Percentiles rank a stretch among this genome's conserved stretches.
Conservation (phyloP, 257 asterid genomes). For the Solanum corneliomulleri region DNA sequence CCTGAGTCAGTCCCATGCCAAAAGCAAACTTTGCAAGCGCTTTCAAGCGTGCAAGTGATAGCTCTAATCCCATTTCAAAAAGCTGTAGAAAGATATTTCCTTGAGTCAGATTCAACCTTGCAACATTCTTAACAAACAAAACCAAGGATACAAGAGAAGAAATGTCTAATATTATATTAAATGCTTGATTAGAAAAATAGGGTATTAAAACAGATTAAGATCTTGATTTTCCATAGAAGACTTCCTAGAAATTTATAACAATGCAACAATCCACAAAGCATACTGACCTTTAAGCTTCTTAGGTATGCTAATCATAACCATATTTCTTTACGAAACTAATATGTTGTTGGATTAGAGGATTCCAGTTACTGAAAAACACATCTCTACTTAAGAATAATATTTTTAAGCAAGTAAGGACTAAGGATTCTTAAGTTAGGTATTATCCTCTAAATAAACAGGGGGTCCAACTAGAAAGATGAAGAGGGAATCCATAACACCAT, state of each 20-base stretch:
- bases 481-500: background rate
- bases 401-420: background rate
- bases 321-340: background rate
- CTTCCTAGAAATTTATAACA: background rate
- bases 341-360: background rate
- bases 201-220: background rate
- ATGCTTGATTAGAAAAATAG: background rate
- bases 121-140: background rate
- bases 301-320: background rate
- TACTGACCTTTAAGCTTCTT: background rate
- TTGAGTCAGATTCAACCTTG: slow-evolving; percentile 10
- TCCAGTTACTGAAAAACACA: background rate
- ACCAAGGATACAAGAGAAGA: background rate
- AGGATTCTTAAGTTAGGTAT: background rate
- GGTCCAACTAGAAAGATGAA: background rate
- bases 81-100: slow-evolving; percentile 50
- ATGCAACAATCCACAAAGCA: background rate
- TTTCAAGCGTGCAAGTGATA: slow-evolving; percentile 83
- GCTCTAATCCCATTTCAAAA: slow-evolving; percentile 99
- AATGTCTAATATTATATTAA: background rate
- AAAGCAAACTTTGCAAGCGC: slow-evolving; percentile 98
- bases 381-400: background rate
- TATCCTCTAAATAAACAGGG: background rate
- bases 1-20: slow-evolving; percentile 95
- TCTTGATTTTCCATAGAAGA: background rate